A percentile compares a stretch with the other conserved stretches of the same genome.
Conservation (phyloP, 2,329 filamentous ascomycete species). For the Zarea fungicola region DNA sequence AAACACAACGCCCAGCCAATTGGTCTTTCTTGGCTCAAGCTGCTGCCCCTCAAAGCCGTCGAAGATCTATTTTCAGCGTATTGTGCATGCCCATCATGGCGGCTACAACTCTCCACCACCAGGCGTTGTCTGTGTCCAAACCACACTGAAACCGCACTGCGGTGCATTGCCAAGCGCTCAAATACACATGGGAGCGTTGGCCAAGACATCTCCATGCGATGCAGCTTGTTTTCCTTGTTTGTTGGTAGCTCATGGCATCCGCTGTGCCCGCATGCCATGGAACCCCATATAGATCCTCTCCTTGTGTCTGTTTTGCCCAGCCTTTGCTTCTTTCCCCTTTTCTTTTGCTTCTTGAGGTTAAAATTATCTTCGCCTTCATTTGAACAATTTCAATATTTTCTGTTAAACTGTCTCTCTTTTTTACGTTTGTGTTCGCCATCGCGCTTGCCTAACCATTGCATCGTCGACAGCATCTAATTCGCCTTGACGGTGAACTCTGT, state of each 20-base stretch:
- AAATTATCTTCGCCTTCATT: no score
- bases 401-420: no score
- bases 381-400: no score
- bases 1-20: constrained; percentile 4
- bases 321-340: background rate
- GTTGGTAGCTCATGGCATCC: no score
- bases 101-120: constrained; percentile 6
- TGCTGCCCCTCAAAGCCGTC: no score
- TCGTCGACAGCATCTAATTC: no score
- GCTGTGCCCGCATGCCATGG: background rate
- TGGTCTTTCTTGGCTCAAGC: constrained; percentile 6
- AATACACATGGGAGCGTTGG: no score
- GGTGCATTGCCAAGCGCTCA: constrained; percentile 8
- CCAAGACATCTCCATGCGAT: no score
- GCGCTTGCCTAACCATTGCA: no score
- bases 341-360: background rate
- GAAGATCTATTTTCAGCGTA: background rate
- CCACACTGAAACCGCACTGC: constrained; percentile 7
- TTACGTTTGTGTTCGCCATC: no score
- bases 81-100: background rate
- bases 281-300: background rate
- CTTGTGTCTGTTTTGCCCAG: background rate
- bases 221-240: background rate
- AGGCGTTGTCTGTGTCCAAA: background rate
- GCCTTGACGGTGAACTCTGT: no score